These are phyloP conservation scores for Rubroboletus pulcherrimus DNA, from an alignment of 768 basidiomycete genomes.

Conservation along the genomic window DNA sequence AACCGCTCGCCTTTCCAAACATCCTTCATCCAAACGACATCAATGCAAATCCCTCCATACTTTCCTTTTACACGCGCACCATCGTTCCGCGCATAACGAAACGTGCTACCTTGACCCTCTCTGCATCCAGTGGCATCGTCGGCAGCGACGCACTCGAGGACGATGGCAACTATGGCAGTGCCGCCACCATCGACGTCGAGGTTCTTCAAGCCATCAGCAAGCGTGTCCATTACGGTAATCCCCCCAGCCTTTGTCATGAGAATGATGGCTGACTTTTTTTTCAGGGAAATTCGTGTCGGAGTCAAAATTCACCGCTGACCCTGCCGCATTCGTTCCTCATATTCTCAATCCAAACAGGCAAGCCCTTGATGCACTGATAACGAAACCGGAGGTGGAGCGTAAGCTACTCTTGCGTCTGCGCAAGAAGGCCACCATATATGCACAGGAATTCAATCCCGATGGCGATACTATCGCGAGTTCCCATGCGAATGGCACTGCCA, in stretches of 20 bases:
- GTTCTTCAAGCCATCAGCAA: conserved; percentile 97
- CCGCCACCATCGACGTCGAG: conserved; percentile 92
- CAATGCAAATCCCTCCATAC: conserved; percentile 85
- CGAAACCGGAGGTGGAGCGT: conserved; percentile 94
- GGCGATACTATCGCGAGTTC: conserved; percentile 45
- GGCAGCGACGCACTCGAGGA: conserved; percentile 76
- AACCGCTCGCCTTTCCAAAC: conserved; percentile 64
- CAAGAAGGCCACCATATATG: conserved; percentile 79
- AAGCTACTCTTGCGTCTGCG: conserved; percentile 77
- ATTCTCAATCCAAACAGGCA: conserved; percentile 75
- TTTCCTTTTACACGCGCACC: conserved; percentile 80
- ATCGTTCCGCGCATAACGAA: conserved; percentile 90
- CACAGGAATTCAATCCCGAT: conserved; percentile 77
- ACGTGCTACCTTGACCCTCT: conserved; percentile 62
- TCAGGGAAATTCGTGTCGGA: conserved; percentile 98
- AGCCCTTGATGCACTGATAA: conserved; percentile 82
- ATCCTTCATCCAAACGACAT: conserved; percentile 76
- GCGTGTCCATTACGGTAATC: conserved; percentile 93
- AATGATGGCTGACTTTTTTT: conserved; percentile 1
- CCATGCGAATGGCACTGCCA: conserved; percentile 38
- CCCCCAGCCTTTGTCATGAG: conserved; percentile 14
- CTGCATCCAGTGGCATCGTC: conserved; percentile 59
- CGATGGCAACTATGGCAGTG: conserved; percentile 97
- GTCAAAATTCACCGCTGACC: conserved; percentile 88
- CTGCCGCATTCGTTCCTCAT: conserved; percentile 87